phyloP scores from a whole-genome alignment of 768 basidiomycete species.

The Termitomyces heimii region DNA sequence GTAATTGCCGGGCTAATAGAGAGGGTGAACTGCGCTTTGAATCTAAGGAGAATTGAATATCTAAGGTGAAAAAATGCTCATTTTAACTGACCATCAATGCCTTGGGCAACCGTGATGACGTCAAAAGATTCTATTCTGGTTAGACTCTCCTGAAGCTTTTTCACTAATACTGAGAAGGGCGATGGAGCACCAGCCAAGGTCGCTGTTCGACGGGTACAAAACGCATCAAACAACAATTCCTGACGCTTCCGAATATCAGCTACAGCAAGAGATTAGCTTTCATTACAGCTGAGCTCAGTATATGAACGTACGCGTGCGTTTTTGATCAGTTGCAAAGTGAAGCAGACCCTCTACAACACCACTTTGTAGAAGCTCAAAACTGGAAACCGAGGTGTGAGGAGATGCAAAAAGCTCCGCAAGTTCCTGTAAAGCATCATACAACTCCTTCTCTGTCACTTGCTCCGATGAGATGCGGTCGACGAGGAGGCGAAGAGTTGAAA shows the following conservation, averaged over 20 bases:
- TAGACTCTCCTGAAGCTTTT: conserved; percentile 92
- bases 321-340: conserved; percentile 69
- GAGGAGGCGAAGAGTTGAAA: conserved; percentile 54
- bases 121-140: conserved; percentile 96
- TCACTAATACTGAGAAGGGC: conserved; percentile 76
- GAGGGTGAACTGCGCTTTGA: conserved; percentile 89
- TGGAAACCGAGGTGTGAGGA: conserved; percentile 77
- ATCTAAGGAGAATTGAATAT: conserved; percentile 36
- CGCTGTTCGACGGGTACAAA: conserved; percentile 51
- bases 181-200: conserved; percentile 39
- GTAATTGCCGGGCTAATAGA: conserved; percentile 86
- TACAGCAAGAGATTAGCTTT: conserved; percentile 22
- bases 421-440: conserved; percentile 57
- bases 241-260: conserved; percentile 64
- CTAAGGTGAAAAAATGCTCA: background rate
- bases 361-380: conserved; percentile 93
- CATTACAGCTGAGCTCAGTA: background rate
- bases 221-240: conserved; percentile 74
- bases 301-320: conserved; percentile 39
- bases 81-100: conserved; percentile 60
- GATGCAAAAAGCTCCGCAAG: conserved; percentile 80
- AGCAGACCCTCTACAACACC: conserved; percentile 87
- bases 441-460: conserved; percentile 55
- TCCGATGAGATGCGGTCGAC: conserved; percentile 57
- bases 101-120: conserved; percentile 83